Base-by-base conservation (phyloP, 176 grass and related monocot genomes). In the Rhynchospora breviuscula region DNA sequence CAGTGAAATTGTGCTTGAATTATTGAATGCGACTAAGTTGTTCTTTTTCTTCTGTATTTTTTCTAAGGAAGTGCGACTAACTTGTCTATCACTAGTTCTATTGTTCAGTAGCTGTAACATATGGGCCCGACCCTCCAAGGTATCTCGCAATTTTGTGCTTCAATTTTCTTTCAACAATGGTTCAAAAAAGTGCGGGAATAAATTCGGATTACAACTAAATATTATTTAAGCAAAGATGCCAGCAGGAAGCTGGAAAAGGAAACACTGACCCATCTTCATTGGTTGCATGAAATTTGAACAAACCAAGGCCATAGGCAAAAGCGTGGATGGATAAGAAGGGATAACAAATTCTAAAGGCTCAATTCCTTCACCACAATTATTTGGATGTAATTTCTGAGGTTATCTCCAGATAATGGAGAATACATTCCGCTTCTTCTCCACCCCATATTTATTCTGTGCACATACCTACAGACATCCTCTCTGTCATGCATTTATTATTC, bases 401-500 rank as follows among this genome's bases (percentile, higher is more conserved):
- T 79, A 59, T 79, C 76, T 19, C 23, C 58, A 23, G 19, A 60
- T 80, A 43, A 18, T 80, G 56, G 78, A 62, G 58, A 43, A 80
- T 75, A 75, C 46, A 81, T 47, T 45, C 33, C 44, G 35, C 31
- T 81, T 79, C 15, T 64, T 81, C 58, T 47, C 59, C 6, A 23
- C 59, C 79, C 8, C 31, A 81, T 14, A 23, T 81, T 81, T 81
- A 31, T 81, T 81, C 44, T 64, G 79, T 63, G 33, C 33, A 25
- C 40, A 17, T 81, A 81, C 79, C 79, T 48, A 63, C 54, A 81
- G 79, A 81, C 79, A 81, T 64, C 58, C 11, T 81, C 56, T 25
- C 79, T 81, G 58, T 81, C 79, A 81, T 62, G 79, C 79, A 81
- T 81, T 81, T 14, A 81, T 81, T 59, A 31, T 9, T 23, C 33